Conservation (phyloP, 2,329 filamentous ascomycete species). For the Corinectria fuckeliana region DNA sequence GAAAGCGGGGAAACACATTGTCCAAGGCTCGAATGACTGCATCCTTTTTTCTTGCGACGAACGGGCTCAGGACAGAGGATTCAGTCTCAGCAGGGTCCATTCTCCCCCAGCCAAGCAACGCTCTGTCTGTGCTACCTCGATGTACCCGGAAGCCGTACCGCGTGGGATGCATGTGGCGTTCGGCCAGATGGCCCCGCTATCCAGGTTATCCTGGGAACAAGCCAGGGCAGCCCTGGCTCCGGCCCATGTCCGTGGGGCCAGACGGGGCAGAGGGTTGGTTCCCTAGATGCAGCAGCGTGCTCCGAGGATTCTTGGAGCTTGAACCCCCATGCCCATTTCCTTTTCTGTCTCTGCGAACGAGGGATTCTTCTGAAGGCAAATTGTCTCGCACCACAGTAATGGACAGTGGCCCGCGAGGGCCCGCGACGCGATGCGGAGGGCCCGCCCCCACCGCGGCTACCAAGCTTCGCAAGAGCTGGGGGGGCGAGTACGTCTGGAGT, state of each 20-base stretch:
- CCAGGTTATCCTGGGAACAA: slow-evolving; percentile 26
- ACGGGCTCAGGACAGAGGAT: background rate
- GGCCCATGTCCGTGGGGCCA: slow-evolving; percentile 31
- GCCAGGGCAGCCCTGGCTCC: slow-evolving; percentile 30
- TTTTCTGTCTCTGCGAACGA: slow-evolving; percentile 19
- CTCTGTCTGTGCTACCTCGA: background rate
- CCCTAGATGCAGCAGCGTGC: slow-evolving; percentile 22
- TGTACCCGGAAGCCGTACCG: slow-evolving; percentile 29
- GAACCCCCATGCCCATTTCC: slow-evolving; percentile 18
- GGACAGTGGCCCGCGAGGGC: slow-evolving; percentile 6
- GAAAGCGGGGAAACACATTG: background rate
- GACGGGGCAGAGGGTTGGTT: slow-evolving; percentile 31
- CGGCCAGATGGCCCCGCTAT: slow-evolving; percentile 32
- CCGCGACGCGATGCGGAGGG: slow-evolving; percentile 17
- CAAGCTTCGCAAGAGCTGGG: slow-evolving; percentile 23
- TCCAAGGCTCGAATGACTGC: background rate
- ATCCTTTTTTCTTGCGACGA: background rate
- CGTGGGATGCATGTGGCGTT: slow-evolving; percentile 35
- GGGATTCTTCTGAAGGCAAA: slow-evolving; percentile 17
- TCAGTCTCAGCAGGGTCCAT: slow-evolving; percentile 1
- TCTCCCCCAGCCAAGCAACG: background rate
- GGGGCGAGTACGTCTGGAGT: too few species aligned
- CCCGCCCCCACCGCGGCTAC: slow-evolving; percentile 14
- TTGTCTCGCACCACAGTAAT: slow-evolving; percentile 11
- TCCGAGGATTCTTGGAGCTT: slow-evolving; percentile 12